phyloP scores from a whole-genome alignment of 1,284 basidiomycete genomes.

The Naganishia liquefaciens region DNA sequence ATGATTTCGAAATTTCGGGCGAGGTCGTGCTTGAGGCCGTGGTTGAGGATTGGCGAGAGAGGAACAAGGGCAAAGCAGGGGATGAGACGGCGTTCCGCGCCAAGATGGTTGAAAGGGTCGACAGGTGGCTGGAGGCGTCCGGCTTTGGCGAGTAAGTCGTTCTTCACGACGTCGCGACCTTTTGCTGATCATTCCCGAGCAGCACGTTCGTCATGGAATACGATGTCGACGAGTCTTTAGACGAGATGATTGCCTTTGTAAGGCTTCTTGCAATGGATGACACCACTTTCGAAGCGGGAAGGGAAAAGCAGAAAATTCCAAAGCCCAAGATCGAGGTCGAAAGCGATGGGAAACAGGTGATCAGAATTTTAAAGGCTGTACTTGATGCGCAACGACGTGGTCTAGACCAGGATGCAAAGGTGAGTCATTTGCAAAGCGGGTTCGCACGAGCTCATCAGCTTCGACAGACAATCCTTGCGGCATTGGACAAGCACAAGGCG shows the following conservation, averaged over 20 bases:
- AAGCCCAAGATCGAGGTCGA: conserved; percentile 65
- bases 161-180: too few relatives aligned
- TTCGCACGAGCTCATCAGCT: not conserved
- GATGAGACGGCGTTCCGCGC: conserved; percentile 28
- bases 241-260: conserved; percentile 68
- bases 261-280: conserved; percentile 66
- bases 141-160: conserved; percentile 75
- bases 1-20: conserved; percentile 81
- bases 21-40: conserved; percentile 68
- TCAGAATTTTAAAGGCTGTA: conserved; percentile 57
- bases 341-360: conserved; percentile 41
- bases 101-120: conserved; percentile 64
- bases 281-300: conserved; percentile 66
- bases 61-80: conserved; percentile 1
- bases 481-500: conserved; percentile 11
- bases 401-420: conserved; percentile 13
- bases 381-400: conserved; percentile 52
- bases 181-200: not conserved
- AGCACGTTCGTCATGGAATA: conserved; percentile 66
- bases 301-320: conserved; percentile 73
- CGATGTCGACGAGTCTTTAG: conserved; percentile 62
- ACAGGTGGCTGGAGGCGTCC: conserved; percentile 87
- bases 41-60: conserved; percentile 35
- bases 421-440: not conserved
- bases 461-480: conserved; percentile 1